Conservation (phyloP, 2,329 filamentous ascomycete genomes). For the Ceratocystis harringtonii region DNA sequence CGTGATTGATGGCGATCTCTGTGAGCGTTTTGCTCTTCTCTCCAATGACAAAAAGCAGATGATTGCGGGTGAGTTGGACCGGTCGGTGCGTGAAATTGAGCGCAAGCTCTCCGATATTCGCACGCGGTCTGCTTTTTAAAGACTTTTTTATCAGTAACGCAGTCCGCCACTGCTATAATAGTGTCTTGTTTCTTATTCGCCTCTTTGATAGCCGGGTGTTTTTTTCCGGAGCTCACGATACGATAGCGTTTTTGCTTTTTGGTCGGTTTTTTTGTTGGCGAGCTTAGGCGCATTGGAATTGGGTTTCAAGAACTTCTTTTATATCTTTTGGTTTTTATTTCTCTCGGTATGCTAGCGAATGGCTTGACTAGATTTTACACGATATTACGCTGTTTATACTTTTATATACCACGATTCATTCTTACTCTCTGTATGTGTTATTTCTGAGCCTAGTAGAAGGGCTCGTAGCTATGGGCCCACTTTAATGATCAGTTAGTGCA, state of each 20-base stretch:
- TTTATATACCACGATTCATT: constrained; percentile 14
- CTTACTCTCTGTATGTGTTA: background rate
- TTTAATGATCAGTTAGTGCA: background rate
- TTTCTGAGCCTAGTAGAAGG: background rate
- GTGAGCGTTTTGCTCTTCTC: constrained; percentile 76
- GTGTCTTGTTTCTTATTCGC: background rate
- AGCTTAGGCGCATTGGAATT: constrained; percentile 11
- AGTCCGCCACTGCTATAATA: background rate
- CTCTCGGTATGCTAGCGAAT: constrained; percentile 1
- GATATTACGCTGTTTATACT: constrained; percentile 11
- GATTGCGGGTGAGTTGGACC: constrained; percentile 85
- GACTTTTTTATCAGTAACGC: constrained; percentile 23
- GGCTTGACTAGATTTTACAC: constrained; percentile 8
- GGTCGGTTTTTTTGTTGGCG: constrained; percentile 13
- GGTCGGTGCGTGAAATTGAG: constrained; percentile 84
- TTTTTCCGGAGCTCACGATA: constrained; percentile 7
- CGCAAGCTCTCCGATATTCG: constrained; percentile 70
- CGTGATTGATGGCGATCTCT: constrained; percentile 90
- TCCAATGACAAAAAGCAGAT: constrained; percentile 82
- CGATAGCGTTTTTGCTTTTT: constrained; percentile 2
- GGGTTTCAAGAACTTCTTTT: constrained; percentile 6
- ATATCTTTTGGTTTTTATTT: background rate
- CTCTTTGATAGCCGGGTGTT: background rate
- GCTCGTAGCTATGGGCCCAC: background rate
- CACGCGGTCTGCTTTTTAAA: constrained; percentile 43